Conservation (phyloP, 768 basidiomycete genomes). For the Rhodotorula sphaerocarpa region DNA sequence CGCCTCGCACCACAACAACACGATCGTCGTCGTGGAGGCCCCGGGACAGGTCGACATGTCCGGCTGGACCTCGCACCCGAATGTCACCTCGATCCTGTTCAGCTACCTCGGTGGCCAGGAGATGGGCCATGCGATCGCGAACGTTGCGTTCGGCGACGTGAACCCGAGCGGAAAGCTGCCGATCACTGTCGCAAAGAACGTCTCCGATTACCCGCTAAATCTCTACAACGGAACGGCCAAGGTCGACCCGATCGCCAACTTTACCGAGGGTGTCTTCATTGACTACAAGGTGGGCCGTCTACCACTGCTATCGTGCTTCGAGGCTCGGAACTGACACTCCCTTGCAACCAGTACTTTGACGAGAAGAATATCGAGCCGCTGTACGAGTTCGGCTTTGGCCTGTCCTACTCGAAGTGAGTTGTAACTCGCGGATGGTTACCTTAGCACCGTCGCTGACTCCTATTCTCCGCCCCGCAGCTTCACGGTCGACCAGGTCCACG, state of each 20-base stretch:
- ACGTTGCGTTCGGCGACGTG: conserved; percentile 56
- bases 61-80: conserved; percentile 47
- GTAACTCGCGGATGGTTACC: no score
- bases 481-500: conserved; percentile 32
- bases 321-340: no score
- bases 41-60: conserved; percentile 51
- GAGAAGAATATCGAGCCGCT: conserved; percentile 23
- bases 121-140: conserved; percentile 54
- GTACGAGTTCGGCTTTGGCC: conserved; percentile 42
- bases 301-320: not conserved
- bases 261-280: conserved; percentile 40
- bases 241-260: conserved; percentile 22
- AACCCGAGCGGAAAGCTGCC: conserved; percentile 57
- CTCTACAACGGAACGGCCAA: conserved; percentile 9
- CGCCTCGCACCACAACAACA: conserved; percentile 36
- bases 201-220: conserved; percentile 36
- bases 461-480: conserved; percentile 36
- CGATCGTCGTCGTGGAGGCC: conserved; percentile 36
- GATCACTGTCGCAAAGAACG: conserved; percentile 30
- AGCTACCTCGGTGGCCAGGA: conserved; percentile 47
- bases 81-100: conserved; percentile 6
- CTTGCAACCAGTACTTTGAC: conserved; percentile 1
- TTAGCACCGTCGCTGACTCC: not conserved
- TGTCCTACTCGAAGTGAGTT: conserved; percentile 32
- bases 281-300: conserved; percentile 40